phyloP scores from a whole-genome alignment of 2,329 filamentous ascomycete genomes.

The Paradendryphiella salina region DNA sequence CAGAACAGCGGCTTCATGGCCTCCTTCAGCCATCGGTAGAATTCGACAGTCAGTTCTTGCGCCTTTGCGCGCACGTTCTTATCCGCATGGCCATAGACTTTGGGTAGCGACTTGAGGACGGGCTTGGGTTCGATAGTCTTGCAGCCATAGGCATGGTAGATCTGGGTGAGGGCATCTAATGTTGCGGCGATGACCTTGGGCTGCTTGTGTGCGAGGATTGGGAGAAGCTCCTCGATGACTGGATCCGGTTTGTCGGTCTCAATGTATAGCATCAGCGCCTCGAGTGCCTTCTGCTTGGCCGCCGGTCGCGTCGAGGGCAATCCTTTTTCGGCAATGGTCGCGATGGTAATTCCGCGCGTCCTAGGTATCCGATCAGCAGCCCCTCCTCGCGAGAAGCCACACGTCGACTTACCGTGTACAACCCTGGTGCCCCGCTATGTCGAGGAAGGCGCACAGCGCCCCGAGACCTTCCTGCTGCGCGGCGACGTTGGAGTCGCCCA shows the following conservation, averaged over 20 bases:
- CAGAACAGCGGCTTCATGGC: conserved; percentile 99
- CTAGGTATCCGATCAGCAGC: conserved; percentile 47
- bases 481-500: conserved; percentile 92
- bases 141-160: conserved; percentile 93
- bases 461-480: conserved; percentile 91
- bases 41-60: conserved; percentile 85
- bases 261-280: conserved; percentile 84
- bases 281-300: conserved; percentile 83
- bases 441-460: conserved; percentile 87
- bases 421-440: conserved; percentile 81
- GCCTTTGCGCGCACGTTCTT: conserved; percentile 97
- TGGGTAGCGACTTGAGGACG: conserved; percentile 82
- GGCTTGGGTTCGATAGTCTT: conserved; percentile 93
- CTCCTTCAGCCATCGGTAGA: conserved; percentile 95
- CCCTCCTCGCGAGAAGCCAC: background rate
- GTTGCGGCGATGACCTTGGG: conserved; percentile 83
- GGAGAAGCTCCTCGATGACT: conserved; percentile 86
- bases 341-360: conserved; percentile 74
- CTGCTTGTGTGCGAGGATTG: conserved; percentile 81
- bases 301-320: conserved; percentile 83
- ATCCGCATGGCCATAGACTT: conserved; percentile 92
- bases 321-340: conserved; percentile 86
- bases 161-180: conserved; percentile 74
- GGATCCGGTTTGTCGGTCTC: conserved; percentile 86
- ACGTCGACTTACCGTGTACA: conserved; percentile 63